Conservation (phyloP, 345 rosid genomes). For the Kernera saxatilis region DNA sequence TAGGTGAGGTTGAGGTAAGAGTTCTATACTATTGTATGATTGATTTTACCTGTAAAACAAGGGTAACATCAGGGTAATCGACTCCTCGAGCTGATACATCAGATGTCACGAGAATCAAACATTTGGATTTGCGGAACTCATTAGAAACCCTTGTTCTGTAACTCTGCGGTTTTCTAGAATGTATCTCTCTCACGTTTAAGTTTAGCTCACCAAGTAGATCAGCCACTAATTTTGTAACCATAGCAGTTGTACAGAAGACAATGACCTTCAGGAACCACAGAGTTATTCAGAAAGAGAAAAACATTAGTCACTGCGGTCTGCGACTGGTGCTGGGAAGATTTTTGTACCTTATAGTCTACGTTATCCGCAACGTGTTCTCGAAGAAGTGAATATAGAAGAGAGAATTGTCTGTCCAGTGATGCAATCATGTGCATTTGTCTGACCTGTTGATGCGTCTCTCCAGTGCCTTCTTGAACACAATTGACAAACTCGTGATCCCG, state of each 20-base stretch:
- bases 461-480: slow-evolving; percentile 78
- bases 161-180: slow-evolving; percentile 91
- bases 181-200: slow-evolving; percentile 87
- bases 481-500: slow-evolving; percentile 87
- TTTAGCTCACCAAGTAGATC: slow-evolving; percentile 63
- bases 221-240: slow-evolving; percentile 84
- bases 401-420: slow-evolving; percentile 67
- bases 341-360: slow-evolving; percentile 69
- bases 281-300: background rate
- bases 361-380: slow-evolving; percentile 75
- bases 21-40: background rate
- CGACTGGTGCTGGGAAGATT: background rate
- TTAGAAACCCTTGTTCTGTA: slow-evolving; percentile 86
- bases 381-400: slow-evolving; percentile 60
- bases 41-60: slow-evolving; percentile 74
- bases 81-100: slow-evolving; percentile 99
- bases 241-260: slow-evolving; percentile 96
- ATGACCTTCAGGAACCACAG: slow-evolving; percentile 50
- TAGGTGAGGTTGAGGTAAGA: background rate
- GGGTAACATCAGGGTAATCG: slow-evolving; percentile 98
- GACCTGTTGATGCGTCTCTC: slow-evolving; percentile 90
- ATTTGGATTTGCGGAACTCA: slow-evolving; percentile 91
- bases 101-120: slow-evolving; percentile 89
- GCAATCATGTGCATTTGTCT: slow-evolving; percentile 71
- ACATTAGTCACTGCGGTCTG: background rate